Percentiles rank a stretch among this genome's conserved stretches.
These are phyloP conservation scores for Fagopyrum homotropicum DNA, from an alignment of 148 eudicot genomes.

Conservation along the genomic window DNA sequence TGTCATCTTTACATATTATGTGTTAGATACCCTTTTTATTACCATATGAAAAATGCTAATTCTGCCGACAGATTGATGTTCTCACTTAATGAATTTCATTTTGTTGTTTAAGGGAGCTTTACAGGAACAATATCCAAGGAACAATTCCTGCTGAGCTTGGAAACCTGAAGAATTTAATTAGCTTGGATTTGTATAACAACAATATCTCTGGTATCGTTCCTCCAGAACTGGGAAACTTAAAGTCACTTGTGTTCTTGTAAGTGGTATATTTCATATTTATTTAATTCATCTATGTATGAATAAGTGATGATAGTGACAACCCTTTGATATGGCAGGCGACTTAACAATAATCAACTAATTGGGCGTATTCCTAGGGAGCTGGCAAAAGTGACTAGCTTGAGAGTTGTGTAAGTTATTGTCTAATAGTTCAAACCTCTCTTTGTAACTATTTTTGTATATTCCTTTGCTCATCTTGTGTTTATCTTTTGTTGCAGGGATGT, in stretches of 20 bases:
- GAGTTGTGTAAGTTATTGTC: constrained; percentile 77
- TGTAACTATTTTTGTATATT: not conserved
- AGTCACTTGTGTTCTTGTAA: constrained; percentile 74
- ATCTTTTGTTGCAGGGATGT: constrained; percentile 45
- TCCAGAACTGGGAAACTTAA: constrained; percentile 52
- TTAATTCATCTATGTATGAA: not conserved
- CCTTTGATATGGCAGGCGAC: constrained; percentile 46
- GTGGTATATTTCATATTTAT: constrained; percentile 19
- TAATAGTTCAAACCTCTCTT: not conserved
- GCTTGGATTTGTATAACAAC: constrained; percentile 85
- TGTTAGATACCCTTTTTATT: not conserved
- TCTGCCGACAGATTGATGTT: not conserved
- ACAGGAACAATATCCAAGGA: constrained; percentile 70
- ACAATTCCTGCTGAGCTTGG: constrained; percentile 70
- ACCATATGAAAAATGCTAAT: not conserved
- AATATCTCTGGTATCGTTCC: constrained; percentile 66
- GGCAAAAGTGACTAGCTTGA: constrained; percentile 50
- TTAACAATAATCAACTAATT: constrained; percentile 62
- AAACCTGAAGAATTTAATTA: constrained; percentile 63
- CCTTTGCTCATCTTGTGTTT: not conserved
- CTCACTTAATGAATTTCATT: not conserved
- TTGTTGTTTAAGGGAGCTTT: constrained; percentile 60
- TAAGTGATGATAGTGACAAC: not conserved
- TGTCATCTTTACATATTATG: not conserved
- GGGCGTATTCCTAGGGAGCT: constrained; percentile 81